Base-by-base conservation (phyloP, 164 flowering plant species). In the Vitis cinerea region DNA sequence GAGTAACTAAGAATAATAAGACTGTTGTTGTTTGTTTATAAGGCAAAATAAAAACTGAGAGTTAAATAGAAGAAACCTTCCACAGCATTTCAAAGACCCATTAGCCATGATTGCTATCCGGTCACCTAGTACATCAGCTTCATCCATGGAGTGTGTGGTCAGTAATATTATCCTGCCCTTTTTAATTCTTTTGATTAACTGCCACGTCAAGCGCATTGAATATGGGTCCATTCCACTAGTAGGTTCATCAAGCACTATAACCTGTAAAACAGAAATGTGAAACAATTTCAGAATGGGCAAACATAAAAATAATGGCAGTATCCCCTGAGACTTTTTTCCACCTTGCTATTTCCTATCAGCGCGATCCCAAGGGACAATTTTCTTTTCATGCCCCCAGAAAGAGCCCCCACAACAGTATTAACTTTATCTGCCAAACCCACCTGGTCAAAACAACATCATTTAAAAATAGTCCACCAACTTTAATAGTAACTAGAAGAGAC, bases 191-290 rank as follows among this genome's bases (percentile, higher is more conserved):
- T 93, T 96, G 31, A 96, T 93, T 66, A 96, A 74, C 76, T 93
- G 99, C 99, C 99, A 96, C 9, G 97, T 96, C 76, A 92, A 77
- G 37, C 99, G 88, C 99, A 96, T 96, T 14, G 99, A 96, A 78
- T 96, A 96, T 47, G 99, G 99, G 83, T 96, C 99, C 99, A 96
- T 96, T 77, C 99, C 99, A 86, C 98, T 96, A 31, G 99, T 96
- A 47, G 99, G 99, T 79, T 96, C 99, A 81, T 96, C 99, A 72
- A 96, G 97, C 81, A 96, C 79, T 59, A 96, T 83, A 69, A 95
- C 90, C 99, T 95, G 86, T 9, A 59, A 70, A 67, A 74, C 16
- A 23, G 44, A 68, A 29, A 63, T 51, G 8, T 52, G 23, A 62
- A 48, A 9, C 63, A 59, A 30, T 58, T n/a, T 53, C 54, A 27